phyloP scores from a whole-genome alignment of 1,284 basidiomycete genomes.

The Ustanciosporium gigantosporum region DNA sequence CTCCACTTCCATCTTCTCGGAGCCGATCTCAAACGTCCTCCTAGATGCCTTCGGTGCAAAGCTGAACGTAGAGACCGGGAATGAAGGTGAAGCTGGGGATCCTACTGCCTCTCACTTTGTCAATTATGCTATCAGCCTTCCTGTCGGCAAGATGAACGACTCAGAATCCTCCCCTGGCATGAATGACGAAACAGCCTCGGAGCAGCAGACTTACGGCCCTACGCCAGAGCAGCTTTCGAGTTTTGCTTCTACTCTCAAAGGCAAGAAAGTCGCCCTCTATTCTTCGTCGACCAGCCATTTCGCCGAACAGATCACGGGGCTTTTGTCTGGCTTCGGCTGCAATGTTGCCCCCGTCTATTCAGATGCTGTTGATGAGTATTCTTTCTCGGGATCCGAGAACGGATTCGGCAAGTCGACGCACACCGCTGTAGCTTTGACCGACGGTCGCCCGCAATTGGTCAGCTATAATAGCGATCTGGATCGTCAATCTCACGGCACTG shows the following conservation, averaged over 20 bases:
- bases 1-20: conserved; percentile 11
- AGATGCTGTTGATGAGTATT: conserved; percentile 14
- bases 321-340: conserved; percentile 24
- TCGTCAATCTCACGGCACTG: conserved; percentile 4
- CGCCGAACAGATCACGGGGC: conserved; percentile 14
- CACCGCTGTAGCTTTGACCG: conserved; percentile 42
- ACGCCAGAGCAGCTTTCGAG: conserved; percentile 19
- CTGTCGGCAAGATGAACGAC: conserved; percentile 12
- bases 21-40: conserved; percentile 9
- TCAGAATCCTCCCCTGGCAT: background rate
- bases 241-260: conserved; percentile 10
- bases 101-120: background rate
- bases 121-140: conserved; percentile 17
- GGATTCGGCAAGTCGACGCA: conserved; percentile 18
- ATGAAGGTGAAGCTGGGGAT: background rate
- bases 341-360: conserved; percentile 27
- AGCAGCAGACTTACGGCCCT: conserved; percentile 3
- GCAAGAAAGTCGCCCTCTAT: conserved; percentile 41
- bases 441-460: conserved; percentile 34
- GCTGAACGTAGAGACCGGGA: background rate
- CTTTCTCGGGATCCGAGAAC: conserved; percentile 2
- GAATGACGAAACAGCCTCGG: background rate
- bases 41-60: conserved; percentile 24
- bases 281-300: conserved; percentile 24
- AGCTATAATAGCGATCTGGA: conserved; percentile 42